Conservation (phyloP, 371 early-diverging fungal genomes). For the Apophysomyces variabilis region DNA sequence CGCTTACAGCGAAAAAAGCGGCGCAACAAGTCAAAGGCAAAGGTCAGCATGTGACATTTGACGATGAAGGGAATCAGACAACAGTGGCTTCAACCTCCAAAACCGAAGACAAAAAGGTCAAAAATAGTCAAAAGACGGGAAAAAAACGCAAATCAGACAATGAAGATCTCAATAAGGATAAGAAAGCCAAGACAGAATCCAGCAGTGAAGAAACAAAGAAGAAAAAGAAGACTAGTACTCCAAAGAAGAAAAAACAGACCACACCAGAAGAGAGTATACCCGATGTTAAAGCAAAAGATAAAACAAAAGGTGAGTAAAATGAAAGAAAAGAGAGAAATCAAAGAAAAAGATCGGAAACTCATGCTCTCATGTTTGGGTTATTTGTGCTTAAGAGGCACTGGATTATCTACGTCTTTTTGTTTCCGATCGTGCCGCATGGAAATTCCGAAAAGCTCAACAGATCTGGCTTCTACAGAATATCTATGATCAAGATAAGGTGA, state of each 20-base stretch:
- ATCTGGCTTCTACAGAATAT: conserved; percentile 64
- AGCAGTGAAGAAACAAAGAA: conserved; percentile 7
- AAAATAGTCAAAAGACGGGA: not conserved
- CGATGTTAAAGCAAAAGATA: conserved; percentile 1
- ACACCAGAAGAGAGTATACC: conserved; percentile 10
- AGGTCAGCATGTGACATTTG: not conserved
- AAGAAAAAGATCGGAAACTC: not conserved
- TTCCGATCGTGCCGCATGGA: conserved; percentile 50
- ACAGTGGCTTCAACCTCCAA: not conserved
- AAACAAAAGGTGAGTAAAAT: conserved; percentile 21
- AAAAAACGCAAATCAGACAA: not conserved
- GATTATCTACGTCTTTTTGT: conserved; percentile 39
- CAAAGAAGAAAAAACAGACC: conserved; percentile 1
- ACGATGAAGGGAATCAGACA: not conserved
- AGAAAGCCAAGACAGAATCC: conserved; percentile 8
- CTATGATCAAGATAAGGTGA: conserved; percentile 42
- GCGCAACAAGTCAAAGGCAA: not conserved
- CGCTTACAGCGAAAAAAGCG: not conserved
- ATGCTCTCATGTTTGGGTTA: no score
- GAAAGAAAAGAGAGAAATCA: conserved; percentile 17
- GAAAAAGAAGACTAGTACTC: not conserved
- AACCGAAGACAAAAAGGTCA: not conserved
- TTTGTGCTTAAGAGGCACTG: conserved; percentile 24
- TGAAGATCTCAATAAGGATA: not conserved
- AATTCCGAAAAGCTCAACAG: conserved; percentile 67